Conservation (phyloP, 2,329 filamentous ascomycete genomes). For the Geosmithia putterillii region DNA sequence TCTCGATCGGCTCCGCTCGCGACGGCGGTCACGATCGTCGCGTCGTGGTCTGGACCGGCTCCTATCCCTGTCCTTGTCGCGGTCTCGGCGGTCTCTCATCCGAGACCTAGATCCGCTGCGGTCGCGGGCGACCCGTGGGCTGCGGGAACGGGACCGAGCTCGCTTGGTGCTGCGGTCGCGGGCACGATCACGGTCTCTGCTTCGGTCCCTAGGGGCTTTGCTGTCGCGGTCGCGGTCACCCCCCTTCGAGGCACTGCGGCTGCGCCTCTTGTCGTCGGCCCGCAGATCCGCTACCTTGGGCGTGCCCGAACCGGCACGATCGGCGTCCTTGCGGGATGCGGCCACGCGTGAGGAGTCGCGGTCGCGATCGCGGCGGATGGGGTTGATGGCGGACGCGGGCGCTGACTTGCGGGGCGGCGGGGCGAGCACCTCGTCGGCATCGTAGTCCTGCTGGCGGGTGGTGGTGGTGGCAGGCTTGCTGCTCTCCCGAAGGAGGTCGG, state of each 20-base stretch:
- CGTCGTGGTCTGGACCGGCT: constrained; percentile 20
- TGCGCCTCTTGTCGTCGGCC: constrained; percentile 16
- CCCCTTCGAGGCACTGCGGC: constrained; percentile 18
- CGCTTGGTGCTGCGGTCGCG: constrained; percentile 3
- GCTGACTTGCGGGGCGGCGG: constrained; percentile 40
- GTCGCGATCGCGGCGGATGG: constrained; percentile 28
- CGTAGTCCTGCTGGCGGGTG: constrained; percentile 38
- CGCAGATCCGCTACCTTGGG: constrained; percentile 10
- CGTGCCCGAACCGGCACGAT: constrained; percentile 20
- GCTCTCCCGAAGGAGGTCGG: constrained; percentile 47
- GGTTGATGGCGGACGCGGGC: constrained; percentile 47
- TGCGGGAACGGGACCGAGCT: constrained; percentile 16
- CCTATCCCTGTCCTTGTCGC: constrained; percentile 18
- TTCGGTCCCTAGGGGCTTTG: constrained; percentile 15
- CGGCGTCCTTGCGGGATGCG: constrained; percentile 25
- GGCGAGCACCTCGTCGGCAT: constrained; percentile 41
- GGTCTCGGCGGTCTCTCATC: constrained; percentile 17
- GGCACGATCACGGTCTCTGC: constrained; percentile 9
- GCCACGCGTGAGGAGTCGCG: constrained; percentile 27
- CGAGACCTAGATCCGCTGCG: constrained; percentile 17
- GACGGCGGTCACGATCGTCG: no score
- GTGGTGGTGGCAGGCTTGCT: constrained; percentile 27
- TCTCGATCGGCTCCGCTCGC: constrained; percentile 20
- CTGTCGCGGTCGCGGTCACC: constrained; percentile 14
- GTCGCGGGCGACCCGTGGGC: constrained; percentile 23